Evolutionary conservation across 495 filamentous ascomycete genomes (phyloP).

Genomic region (Hypomontagnella monticulosa): DNA sequence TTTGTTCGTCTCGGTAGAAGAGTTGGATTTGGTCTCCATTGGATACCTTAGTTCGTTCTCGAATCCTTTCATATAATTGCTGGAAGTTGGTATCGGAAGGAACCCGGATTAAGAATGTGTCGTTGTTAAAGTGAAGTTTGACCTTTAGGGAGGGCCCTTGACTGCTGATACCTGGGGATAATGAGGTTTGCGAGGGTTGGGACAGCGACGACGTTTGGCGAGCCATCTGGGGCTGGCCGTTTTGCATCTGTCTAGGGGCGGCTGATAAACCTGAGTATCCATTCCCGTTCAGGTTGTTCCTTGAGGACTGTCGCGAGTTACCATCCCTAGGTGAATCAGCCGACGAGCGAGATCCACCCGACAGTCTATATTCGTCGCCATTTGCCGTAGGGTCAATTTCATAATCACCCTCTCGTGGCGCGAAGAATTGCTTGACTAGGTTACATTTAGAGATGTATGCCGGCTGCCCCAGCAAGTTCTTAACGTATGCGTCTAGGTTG

Average conservation of each 20-base stretch:
- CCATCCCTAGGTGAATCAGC: constrained; percentile 61
- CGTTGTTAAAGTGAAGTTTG: constrained; percentile 91
- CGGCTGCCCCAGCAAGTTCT: constrained; percentile 84
- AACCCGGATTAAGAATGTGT: constrained; percentile 89
- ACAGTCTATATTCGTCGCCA: constrained; percentile 75
- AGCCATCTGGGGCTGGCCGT: constrained; percentile 67
- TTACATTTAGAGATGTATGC: constrained; percentile 82
- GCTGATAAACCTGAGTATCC: constrained; percentile 65
- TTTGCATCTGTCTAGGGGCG: constrained; percentile 67
- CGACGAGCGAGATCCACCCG: constrained; percentile 76
- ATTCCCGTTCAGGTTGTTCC: constrained; percentile 71
- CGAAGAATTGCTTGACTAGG: constrained; percentile 89
- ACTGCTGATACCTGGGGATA: constrained; percentile 58
- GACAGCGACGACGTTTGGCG: constrained; percentile 80
- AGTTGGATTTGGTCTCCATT: constrained; percentile 73
- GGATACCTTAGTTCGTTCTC: constrained; percentile 76
- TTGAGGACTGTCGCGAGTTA: constrained; percentile 79
- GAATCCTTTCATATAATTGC: constrained; percentile 82
- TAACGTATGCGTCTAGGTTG: constrained; percentile 94
- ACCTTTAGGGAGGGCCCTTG: constrained; percentile 74
- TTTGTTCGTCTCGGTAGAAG: constrained; percentile 87
- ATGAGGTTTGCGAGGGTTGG: constrained; percentile 69
- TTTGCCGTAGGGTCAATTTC: constrained; percentile 79
- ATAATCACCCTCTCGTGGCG: constrained; percentile 88
- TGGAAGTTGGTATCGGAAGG: constrained; percentile 79